Percentiles rank a stretch among this genome's conserved stretches.
Evolutionary conservation across 495 filamentous ascomycete species (phyloP).

Genomic region (Xylaria palmicola): DNA sequence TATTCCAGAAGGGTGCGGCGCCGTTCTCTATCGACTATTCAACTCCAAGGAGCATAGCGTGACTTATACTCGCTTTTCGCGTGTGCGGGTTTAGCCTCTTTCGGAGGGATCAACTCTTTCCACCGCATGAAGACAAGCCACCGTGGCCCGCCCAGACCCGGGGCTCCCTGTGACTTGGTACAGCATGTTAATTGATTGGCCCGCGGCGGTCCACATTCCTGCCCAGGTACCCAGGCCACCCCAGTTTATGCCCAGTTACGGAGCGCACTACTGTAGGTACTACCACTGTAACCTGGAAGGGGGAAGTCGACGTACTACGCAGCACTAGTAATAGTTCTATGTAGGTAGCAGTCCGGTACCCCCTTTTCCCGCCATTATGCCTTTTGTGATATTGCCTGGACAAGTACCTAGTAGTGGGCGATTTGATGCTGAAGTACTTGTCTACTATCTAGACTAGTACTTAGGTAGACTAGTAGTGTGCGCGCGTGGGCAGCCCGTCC

Average conservation of each 20-base stretch:
- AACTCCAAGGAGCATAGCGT: neutral
- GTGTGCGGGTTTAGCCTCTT: neutral
- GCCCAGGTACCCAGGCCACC: neutral
- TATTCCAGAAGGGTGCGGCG: neutral
- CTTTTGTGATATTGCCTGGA: neutral
- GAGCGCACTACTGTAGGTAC: no score
- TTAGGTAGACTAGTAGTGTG: no score
- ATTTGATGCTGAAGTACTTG: no score
- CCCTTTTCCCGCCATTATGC: constrained; percentile 1
- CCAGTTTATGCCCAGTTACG: no score
- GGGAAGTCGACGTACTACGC: neutral
- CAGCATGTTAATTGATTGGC: neutral
- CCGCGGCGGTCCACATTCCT: neutral
- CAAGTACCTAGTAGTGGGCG: no score
- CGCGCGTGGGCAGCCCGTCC: no score
- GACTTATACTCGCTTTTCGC: neutral
- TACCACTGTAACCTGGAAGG: no score
- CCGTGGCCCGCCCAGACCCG: neutral
- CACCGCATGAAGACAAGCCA: neutral
- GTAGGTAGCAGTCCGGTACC: no score
- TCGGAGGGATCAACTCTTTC: neutral
- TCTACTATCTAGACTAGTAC: no score
- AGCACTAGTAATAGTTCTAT: no score
- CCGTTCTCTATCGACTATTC: neutral
- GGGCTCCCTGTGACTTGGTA: neutral